Evolutionary conservation across 805 yeast species (phyloP).

Genomic region (Sungouiozyma intestinalis): DNA sequence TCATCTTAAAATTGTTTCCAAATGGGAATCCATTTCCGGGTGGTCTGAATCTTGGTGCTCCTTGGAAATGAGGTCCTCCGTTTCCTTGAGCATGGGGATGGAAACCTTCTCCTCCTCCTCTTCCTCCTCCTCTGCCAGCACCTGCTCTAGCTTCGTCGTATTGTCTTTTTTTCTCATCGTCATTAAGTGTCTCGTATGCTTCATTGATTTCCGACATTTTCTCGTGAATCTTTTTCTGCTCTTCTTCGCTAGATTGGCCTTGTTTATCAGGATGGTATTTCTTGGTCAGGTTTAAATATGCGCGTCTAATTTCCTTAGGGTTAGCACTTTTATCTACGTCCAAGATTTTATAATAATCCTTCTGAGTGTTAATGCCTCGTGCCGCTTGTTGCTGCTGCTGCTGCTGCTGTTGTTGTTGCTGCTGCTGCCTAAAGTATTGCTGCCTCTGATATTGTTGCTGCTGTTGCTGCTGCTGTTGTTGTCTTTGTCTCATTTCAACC

Average conservation of each 20-base stretch:
- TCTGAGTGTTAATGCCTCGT: slow-evolving; percentile 28
- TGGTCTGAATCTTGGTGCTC: slow-evolving; percentile 3
- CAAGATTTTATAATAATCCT: slow-evolving; percentile 72
- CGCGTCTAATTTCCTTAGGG: slow-evolving; percentile 63
- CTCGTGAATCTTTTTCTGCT: slow-evolving; percentile 58
- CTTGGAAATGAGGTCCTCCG: slow-evolving; percentile 6
- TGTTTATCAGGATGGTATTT: slow-evolving; percentile 90
- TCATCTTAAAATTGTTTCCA: slow-evolving; percentile 10
- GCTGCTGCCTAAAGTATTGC: slow-evolving; percentile 23
- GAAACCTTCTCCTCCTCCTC: background rate
- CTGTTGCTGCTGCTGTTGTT: slow-evolving; percentile 36
- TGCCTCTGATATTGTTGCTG: slow-evolving; percentile 37
- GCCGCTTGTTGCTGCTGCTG: slow-evolving; percentile 30
- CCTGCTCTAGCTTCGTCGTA: slow-evolving; percentile 45
- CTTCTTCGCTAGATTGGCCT: slow-evolving; percentile 45
- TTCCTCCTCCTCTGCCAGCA: slow-evolving; percentile 4
- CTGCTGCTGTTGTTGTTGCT: slow-evolving; percentile 28
- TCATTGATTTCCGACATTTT: slow-evolving; percentile 89
- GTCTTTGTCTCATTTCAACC: slow-evolving; percentile 13
- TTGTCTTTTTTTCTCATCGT: slow-evolving; percentile 48
- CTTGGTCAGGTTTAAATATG: slow-evolving; percentile 67
- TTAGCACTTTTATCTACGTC: slow-evolving; percentile 61
- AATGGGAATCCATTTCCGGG: slow-evolving; percentile 11
- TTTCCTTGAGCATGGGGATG: background rate
- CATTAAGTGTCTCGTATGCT: slow-evolving; percentile 79